A percentile compares a stretch with the other conserved stretches of the same genome.
phyloP scores from a whole-genome alignment of 2,329 filamentous ascomycete genomes.

The Aspergillus nomiae region DNA sequence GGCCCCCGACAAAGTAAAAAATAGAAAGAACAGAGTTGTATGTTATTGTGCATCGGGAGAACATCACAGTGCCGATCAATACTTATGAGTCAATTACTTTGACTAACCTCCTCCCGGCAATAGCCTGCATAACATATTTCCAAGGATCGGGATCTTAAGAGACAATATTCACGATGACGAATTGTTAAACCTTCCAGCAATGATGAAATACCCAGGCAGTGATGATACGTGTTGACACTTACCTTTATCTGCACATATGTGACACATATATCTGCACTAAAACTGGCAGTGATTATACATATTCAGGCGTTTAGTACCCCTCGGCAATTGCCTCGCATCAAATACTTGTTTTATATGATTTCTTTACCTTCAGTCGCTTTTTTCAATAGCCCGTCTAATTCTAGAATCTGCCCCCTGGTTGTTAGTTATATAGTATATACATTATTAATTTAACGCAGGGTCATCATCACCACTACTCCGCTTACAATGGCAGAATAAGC shows the following conservation, averaged over 20 bases:
- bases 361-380: neutral
- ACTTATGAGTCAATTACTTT: neutral
- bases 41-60: neutral
- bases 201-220: conserved; percentile 27
- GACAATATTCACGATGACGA: neutral
- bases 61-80: neutral
- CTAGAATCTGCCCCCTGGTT: neutral
- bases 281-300: too few species aligned
- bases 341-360: neutral
- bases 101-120: neutral
- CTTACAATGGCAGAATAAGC: neutral
- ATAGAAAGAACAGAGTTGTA: neutral
- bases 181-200: conserved; percentile 28
- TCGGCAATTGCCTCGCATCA: neutral
- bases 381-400: neutral
- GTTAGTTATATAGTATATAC: neutral
- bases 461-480: neutral
- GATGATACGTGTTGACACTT: conserved; percentile 9
- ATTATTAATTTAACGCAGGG: neutral
- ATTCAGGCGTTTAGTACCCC: too few species aligned
- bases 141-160: neutral
- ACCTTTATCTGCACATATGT: neutral
- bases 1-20: neutral
- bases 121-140: neutral
- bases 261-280: too few species aligned